Conservation (phyloP, 345 rosid species). For the thale cress (Arabidopsis thaliana) region DNA sequence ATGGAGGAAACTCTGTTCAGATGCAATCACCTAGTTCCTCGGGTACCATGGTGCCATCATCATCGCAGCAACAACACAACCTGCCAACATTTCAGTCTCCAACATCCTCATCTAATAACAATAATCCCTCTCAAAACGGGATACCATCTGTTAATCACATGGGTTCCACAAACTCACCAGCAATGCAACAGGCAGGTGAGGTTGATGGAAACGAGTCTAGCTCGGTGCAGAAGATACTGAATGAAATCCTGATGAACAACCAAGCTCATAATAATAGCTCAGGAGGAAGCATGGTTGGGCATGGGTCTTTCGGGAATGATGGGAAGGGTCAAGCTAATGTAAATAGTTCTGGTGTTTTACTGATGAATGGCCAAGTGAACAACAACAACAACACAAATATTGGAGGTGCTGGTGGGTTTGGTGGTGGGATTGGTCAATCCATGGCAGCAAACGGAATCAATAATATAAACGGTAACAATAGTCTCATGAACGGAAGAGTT, state of each 20-base stretch:
- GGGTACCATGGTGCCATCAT: constrained; percentile 56
- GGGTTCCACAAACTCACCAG: constrained; percentile 64
- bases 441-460: constrained; percentile 65
- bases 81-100: constrained; percentile 79
- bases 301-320: constrained; percentile 62
- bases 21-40: constrained; percentile 84
- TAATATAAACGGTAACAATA: constrained; percentile 50
- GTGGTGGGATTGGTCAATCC: constrained; percentile 66
- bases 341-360: constrained; percentile 53
- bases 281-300: constrained; percentile 59
- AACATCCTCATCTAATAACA: constrained; percentile 64
- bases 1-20: constrained; percentile 77
- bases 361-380: constrained; percentile 62
- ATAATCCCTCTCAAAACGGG: constrained; percentile 62
- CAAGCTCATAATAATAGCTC: constrained; percentile 57
- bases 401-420: constrained; percentile 53
- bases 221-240: constrained; percentile 87
- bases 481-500: constrained; percentile 70
- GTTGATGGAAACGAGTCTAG: constrained; percentile 71
- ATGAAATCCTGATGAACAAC: constrained; percentile 72
- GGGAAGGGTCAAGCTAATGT: constrained; percentile 55
- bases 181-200: constrained; percentile 69
- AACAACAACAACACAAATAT: constrained; percentile 51
- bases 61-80: constrained; percentile 59
- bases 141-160: constrained; percentile 61